Evolutionary conservation across 1,139 yeast species (phyloP).

Genomic region (Magnusiomyces fungicola): DNA sequence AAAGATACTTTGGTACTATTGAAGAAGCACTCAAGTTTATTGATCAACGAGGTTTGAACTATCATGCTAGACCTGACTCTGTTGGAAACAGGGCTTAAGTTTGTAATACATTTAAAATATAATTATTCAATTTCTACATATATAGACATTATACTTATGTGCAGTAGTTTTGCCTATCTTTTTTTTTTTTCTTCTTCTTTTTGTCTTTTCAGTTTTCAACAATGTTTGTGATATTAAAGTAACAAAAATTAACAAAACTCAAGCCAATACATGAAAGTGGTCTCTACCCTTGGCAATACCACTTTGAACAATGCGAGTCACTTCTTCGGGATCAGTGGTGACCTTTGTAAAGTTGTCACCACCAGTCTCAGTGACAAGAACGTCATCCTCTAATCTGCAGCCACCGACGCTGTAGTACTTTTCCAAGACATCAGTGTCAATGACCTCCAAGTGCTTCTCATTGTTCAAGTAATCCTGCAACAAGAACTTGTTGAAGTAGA

Average conservation of each 20-base stretch:
- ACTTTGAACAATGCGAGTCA: constrained; percentile 62
- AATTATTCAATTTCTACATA: not conserved
- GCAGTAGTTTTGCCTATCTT: too few relatives aligned
- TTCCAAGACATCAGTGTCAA: constrained; percentile 58
- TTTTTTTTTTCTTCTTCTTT: too few relatives aligned
- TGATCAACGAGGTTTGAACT: constrained; percentile 15
- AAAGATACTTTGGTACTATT: constrained; percentile 29
- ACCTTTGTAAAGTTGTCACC: constrained; percentile 73
- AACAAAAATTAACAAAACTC: too few relatives aligned
- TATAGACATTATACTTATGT: not conserved
- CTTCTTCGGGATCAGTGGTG: constrained; percentile 78
- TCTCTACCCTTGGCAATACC: constrained; percentile 60
- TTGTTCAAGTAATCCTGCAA: constrained; percentile 56
- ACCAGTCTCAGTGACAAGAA: constrained; percentile 69
- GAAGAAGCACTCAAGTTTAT: constrained; percentile 32
- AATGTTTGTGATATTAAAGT: too few relatives aligned
- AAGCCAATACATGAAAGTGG: constrained; percentile 54
- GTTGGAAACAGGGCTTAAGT: too few relatives aligned
- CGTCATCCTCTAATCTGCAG: constrained; percentile 91
- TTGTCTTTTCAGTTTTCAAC: too few relatives aligned
- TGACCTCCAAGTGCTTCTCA: constrained; percentile 50
- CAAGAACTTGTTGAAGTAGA: constrained; percentile 79
- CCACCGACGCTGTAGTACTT: constrained; percentile 89
- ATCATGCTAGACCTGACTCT: too few relatives aligned
- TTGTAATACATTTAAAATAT: too few relatives aligned